Evolutionary conservation across 768 basidiomycete genomes (phyloP), one percentile per base, ranked within the genome.

Genomic region (Suillus subluteus): DNA sequence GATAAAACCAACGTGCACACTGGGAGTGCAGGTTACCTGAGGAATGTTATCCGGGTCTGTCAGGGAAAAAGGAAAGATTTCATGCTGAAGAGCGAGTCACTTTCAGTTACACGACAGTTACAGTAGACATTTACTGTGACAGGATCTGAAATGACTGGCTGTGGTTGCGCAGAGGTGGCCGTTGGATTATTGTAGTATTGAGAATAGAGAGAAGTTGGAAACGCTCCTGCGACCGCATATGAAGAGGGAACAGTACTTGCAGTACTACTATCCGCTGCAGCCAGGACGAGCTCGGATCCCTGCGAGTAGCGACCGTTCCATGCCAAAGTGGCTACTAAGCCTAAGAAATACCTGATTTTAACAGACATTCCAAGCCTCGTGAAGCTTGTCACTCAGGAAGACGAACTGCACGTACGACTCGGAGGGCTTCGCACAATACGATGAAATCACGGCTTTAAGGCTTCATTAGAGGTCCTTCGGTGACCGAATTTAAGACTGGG

Each of bases 91-190:
- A 32, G 30, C 43, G 62, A 26, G 46, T 70, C n/a, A 66, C 35
- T 26, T 30, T 7, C 7, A 44, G 35, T 15, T 48, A 0, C 50
- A 23, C 12, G 72, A 67, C 65, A 62, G 21, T 41, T 15, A 40
- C 11, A 59, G 11, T 62, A 7, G 43, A 8, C 5, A 64, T 77
- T 61, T 62, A 91, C 91, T 32, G 84, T 83, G 40, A 91, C 84
- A 11, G 90, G 88, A 73, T 93, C 91, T 16, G 90, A 86, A 44
- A 93, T 84, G 66, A 91, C 82, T n/a, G 91, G 91, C 76, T 93
- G 91, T 4, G 87, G 87, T 73, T 93, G 91, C 1, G 82, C 86
- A 15, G 85, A 84, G 2, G 91, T 92, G 40, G 86, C 88, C 1
- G 90, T 92, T 40, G 91, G 90, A 68, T 84, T 78, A 75, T 91